phyloP scores from a whole-genome alignment of 768 basidiomycete genomes.

The Suillus sp. region DNA sequence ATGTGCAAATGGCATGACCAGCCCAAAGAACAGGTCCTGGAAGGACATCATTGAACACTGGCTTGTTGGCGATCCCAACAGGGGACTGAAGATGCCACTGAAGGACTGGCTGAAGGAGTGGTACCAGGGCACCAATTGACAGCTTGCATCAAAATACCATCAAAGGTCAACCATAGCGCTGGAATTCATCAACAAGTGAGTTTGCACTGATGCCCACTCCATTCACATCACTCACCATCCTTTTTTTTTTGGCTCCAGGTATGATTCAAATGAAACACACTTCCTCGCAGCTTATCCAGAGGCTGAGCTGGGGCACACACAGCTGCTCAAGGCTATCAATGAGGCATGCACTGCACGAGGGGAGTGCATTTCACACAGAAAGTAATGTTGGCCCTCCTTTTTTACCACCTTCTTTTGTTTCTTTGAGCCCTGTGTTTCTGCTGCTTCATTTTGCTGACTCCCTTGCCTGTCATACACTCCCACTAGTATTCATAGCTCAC shows the following conservation, averaged over 20 bases:
- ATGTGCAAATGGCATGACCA: background rate
- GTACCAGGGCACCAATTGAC: background rate
- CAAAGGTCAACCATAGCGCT: background rate
- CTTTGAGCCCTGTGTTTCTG: no score
- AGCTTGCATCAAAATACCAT: background rate
- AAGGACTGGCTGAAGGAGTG: conserved; percentile 1
- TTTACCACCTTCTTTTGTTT: no score
- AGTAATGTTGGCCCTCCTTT: no score
- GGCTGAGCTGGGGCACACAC: background rate
- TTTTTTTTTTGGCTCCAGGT: background rate
- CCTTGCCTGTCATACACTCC: no score
- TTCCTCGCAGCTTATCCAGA: conserved; percentile 8
- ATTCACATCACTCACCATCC: background rate
- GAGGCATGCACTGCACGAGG: background rate
- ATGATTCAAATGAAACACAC: background rate
- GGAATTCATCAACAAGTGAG: background rate
- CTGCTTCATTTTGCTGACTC: no score
- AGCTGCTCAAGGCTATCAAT: background rate
- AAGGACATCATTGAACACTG: background rate
- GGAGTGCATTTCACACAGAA: background rate
- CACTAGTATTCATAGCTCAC: no score
- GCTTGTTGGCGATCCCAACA: background rate
- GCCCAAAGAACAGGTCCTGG: background rate
- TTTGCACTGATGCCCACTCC: background rate
- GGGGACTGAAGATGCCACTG: background rate